Evolutionary conservation across 2,329 filamentous ascomycete species (phyloP), one percentile per base, ranked within the genome.

Genomic region (Nothophaeocryptopus gaeumannii): DNA sequence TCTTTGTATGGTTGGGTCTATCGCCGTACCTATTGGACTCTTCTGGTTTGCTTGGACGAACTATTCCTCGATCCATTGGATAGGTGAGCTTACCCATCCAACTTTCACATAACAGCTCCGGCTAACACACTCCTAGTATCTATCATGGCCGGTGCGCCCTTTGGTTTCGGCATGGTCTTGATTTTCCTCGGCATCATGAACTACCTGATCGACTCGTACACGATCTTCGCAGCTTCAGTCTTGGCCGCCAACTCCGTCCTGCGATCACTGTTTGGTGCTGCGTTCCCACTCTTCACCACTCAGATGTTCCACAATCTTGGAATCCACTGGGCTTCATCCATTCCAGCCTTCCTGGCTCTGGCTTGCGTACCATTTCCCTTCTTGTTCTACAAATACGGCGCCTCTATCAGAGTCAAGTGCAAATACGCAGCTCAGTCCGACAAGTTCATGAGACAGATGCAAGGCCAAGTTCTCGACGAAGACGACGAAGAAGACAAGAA

Each of bases 211-310:
- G 40, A 45, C 14, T 48, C 48, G 9, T 58, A 58, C 46, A 84
- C 84, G 44, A 85, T 91, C 59, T 92, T 85, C 55, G 87, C 88
- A 1, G 58, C 58, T 3, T 88, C 84, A 0, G 86, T 85, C 0
- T 74, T 91, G 8, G 87, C 87, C 2, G 86, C 85, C 42, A 89
- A 91, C 70, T 88, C 88, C 0, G 86, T 95, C 63, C 72, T 95
- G 32, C 84, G 89, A 59, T 91, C 86, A 0, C 74, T 90, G 7
- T 86, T 84, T 55, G 89, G 87, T 56, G 87, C 88, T 2, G 83
- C 79, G 0, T 95, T 95, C 74, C 89, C 89, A 1, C 78, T 93
- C 1, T 93, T 93, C 66, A 82, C 86, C 0, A 78, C 75, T 2
- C 84, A 88, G 62, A 88, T 77, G 74, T 78, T 75, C 58, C 30